Evolutionary conservation across 202 grass and related monocot species (phyloP), one percentile per base, ranked within the genome.

Genomic region (Eragrostis tef): DNA sequence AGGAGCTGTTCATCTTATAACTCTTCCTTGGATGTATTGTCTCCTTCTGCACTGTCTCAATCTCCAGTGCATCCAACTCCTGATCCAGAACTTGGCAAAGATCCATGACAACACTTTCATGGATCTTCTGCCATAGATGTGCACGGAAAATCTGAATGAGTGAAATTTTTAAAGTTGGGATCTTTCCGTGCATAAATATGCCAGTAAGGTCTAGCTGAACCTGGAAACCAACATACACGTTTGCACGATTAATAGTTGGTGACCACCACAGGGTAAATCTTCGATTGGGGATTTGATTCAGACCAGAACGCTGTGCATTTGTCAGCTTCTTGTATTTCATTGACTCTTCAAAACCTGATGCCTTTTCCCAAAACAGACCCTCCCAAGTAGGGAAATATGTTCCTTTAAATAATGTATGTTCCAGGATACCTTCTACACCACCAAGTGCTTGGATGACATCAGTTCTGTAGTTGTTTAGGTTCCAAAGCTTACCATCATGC

Each of bases 1-100:
- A 98, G 7, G 92, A 98, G 58, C 95, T 98, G 85, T 98, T 98
- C 95, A 98, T 98, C 90, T 98, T 98, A 85, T 98, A 98, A 90
- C 95, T 98, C 80, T 98, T 95, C 78, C 95, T 95, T 11, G 95
- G 95, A 87, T 98, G 95, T 80, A 98, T 98, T 6, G 95, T 98
- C 82, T 98, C 95, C 84, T 98, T 98, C 79, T 98, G 95, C 64
- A 98, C 95, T 49, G 95, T 95, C 74, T 98, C 95, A 83, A 98
- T 98, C 90, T 98, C 95, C 75, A 98, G 50, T 7, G 95, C 90
- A 88, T 98, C 92, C 64, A 98, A 87, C 69, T 98, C 95, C 72
- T 98, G 95, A 85, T 98, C 95, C 80, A 98, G 75, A 84, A 98
- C 95, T 81, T 98, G 95, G 87, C 95, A 98, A 81, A 98, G 95